Conservation (phyloP, 495 filamentous ascomycete genomes). For the Talaromyces wortmannii region DNA sequence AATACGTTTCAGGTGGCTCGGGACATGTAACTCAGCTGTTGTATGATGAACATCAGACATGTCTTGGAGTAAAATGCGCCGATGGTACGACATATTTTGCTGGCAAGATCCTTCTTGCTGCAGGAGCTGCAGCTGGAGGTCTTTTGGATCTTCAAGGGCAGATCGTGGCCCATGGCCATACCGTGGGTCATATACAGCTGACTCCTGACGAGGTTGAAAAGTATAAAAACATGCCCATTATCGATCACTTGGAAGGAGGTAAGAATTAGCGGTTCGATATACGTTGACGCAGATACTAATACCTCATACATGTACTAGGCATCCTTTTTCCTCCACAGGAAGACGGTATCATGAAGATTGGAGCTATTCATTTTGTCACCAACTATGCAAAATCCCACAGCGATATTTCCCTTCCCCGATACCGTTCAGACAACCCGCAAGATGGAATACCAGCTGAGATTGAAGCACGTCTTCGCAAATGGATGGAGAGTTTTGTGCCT, state of each 20-base stretch:
- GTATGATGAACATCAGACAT: not conserved
- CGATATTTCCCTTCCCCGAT: not conserved
- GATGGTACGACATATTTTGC: not conserved
- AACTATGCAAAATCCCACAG: not conserved
- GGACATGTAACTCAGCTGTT: not conserved
- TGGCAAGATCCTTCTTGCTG: not conserved
- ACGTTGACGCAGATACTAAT: not conserved
- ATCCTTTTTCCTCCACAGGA: not conserved
- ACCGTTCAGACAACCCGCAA: not conserved
- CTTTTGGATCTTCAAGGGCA: not conserved
- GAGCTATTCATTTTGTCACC: not conserved
- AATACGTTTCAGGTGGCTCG: not conserved
- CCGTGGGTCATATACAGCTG: conserved; percentile 13
- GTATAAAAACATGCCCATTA: conserved; percentile 10
- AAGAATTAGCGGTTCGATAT: not conserved
- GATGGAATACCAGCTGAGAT: not conserved
- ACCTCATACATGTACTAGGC: not conserved
- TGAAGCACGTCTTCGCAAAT: not conserved
- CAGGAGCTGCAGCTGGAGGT: not conserved
- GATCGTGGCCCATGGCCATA: conserved; percentile 7
- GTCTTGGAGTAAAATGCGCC: not conserved
- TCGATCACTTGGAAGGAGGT: not conserved
- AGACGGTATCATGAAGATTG: not conserved
- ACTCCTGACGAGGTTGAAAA: conserved; percentile 11
- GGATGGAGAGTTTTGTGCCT: not conserved